phyloP scores from a whole-genome alignment of 148 eudicot genomes.

The Cornus florida region DNA sequence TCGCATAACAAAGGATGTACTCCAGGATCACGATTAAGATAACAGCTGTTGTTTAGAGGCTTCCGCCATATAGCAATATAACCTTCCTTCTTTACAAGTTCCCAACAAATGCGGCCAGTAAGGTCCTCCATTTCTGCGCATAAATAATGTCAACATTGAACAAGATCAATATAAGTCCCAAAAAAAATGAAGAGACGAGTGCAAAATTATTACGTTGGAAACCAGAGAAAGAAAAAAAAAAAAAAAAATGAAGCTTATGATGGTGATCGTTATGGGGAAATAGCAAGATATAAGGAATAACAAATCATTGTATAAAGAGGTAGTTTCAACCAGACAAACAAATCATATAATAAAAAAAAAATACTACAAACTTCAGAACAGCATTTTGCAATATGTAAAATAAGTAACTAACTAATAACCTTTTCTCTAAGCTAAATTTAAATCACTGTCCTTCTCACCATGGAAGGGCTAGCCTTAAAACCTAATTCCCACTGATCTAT shows the following conservation, averaged over 20 bases:
- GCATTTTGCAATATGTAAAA: not conserved
- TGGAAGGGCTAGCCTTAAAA: not conserved
- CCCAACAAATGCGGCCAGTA: slow-evolving; percentile 62
- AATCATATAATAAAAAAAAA: too few species aligned
- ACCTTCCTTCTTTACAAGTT: slow-evolving; percentile 62
- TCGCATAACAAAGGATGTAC: slow-evolving; percentile 61
- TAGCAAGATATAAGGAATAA: not conserved
- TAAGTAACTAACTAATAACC: not conserved
- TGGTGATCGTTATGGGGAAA: not conserved
- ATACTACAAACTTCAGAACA: not conserved
- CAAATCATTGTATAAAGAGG: not conserved
- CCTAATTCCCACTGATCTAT: not conserved
- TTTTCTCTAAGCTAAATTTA: not conserved
- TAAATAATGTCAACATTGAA: not conserved
- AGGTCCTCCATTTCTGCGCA: slow-evolving; percentile 71
- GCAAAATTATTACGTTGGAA: not conserved
- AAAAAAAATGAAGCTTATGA: not conserved
- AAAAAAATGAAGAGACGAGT: not conserved
- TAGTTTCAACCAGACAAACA: not conserved
- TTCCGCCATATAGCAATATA: slow-evolving; percentile 75
- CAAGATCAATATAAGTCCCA: not conserved
- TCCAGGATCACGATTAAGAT: slow-evolving; percentile 44
- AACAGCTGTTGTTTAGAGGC: slow-evolving; percentile 75
- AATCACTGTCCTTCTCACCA: not conserved
- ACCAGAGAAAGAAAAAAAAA: not conserved